Evolutionary conservation across 2,329 filamentous ascomycete genomes (phyloP).

Genomic region (Laburnicola sp.): DNA sequence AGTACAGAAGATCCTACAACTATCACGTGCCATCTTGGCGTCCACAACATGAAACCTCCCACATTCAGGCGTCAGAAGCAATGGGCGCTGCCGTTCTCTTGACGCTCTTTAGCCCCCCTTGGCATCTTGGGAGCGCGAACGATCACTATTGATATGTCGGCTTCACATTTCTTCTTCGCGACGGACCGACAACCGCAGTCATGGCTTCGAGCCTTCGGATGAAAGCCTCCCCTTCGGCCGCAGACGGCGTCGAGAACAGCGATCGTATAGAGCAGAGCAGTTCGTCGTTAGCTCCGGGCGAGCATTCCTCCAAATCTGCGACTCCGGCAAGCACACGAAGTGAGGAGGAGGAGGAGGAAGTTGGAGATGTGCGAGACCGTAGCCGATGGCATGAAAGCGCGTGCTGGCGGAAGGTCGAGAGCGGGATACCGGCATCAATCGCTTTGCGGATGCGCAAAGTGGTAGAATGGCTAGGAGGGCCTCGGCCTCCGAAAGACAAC

Average conservation of each 20-base stretch:
- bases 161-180: not conserved
- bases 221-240: not conserved
- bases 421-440: constrained; percentile 22
- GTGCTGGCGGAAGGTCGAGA: constrained; percentile 14
- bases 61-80: not conserved
- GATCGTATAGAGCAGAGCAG: constrained; percentile 1
- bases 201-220: not conserved
- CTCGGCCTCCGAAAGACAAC: constrained; percentile 48
- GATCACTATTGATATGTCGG: not conserved
- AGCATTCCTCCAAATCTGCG: constrained; percentile 2
- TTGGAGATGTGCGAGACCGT: constrained; percentile 4
- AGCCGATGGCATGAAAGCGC: constrained; percentile 5
- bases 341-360: too few relatives aligned
- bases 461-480: constrained; percentile 52
- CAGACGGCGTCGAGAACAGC: constrained; percentile 10
- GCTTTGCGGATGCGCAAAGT: constrained; percentile 22
- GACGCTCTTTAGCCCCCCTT: not conserved
- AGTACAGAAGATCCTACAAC: not conserved
- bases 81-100: not conserved
- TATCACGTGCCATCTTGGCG: constrained; percentile 2
- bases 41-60: not conserved
- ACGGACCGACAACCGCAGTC: not conserved
- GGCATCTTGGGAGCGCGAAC: not conserved
- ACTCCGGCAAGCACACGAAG: constrained; percentile 10
- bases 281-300: not conserved